phyloP scores from a whole-genome alignment of 352 stramenopile species.

The Pythium rishiriense region DNA sequence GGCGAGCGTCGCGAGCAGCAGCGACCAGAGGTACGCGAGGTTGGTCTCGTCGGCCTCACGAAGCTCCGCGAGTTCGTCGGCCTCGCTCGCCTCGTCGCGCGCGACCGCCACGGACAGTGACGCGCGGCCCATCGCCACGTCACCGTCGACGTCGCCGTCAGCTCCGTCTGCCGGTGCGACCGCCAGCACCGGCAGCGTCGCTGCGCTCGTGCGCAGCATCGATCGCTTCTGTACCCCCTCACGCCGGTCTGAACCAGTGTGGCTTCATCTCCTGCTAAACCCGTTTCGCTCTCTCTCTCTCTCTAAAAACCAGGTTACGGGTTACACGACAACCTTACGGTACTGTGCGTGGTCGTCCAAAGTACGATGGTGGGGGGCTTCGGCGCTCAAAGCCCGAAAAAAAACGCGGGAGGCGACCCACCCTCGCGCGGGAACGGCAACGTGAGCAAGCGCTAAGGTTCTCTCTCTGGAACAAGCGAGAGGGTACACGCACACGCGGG shows the following conservation, averaged over 20 bases:
- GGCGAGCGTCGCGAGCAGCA: constrained; percentile 63
- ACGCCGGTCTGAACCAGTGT: constrained; percentile 12
- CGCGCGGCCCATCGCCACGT: background rate
- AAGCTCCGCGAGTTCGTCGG: constrained; percentile 26
- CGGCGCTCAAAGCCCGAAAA: background rate
- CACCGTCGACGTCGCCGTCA: background rate
- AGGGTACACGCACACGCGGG: background rate
- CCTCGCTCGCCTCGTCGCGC: background rate
- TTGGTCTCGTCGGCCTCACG: constrained; percentile 43
- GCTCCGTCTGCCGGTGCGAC: background rate
- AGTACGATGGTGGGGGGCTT: constrained; percentile 28
- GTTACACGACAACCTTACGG: background rate
- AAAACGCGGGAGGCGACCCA: constrained; percentile 21
- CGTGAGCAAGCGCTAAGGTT: too few relatives aligned
- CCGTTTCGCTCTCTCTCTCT: background rate
- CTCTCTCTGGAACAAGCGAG: too few relatives aligned
- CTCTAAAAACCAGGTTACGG: constrained; percentile 11
- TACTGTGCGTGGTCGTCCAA: constrained; percentile 12
- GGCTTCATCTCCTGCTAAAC: constrained; percentile 11
- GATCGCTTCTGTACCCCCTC: background rate
- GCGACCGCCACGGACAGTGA: background rate
- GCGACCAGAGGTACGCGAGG: constrained; percentile 63
- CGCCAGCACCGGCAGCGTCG: constrained; percentile 19
- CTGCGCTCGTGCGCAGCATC: constrained; percentile 16
- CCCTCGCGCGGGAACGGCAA: constrained; percentile 19